Evolutionary conservation across 139 green algal species (phyloP).

Genomic region (Picochlorum sp.): DNA sequence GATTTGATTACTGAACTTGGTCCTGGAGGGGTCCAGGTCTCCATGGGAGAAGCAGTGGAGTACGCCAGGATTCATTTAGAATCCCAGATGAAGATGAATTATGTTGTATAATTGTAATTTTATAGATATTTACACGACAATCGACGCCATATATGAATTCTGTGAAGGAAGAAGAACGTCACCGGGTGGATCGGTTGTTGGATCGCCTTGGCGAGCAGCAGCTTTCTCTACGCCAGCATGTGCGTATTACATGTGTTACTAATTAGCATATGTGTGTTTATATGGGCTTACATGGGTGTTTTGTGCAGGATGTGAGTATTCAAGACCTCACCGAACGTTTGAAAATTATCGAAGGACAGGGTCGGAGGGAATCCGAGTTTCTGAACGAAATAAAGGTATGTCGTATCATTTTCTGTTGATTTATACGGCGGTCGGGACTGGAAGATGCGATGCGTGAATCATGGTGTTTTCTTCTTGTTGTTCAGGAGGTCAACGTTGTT

Average conservation of each 20-base stretch:
- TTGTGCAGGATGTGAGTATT: conserved; percentile 23
- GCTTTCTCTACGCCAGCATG: conserved; percentile 16
- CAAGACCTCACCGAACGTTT: conserved; percentile 16
- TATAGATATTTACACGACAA: too few species aligned
- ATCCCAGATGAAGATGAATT: conserved; percentile 1
- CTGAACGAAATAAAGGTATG: conserved; percentile 6
- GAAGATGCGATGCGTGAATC: neutral
- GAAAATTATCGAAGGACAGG: conserved; percentile 17
- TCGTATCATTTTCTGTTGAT: neutral
- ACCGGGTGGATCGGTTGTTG: conserved; percentile 25
- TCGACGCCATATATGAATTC: too few species aligned
- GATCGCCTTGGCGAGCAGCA: conserved; percentile 19
- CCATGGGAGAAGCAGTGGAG: conserved; percentile 7
- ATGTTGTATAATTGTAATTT: neutral
- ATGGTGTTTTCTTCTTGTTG: neutral
- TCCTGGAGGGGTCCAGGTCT: conserved; percentile 1
- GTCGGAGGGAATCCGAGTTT: conserved; percentile 10
- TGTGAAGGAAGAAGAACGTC: neutral
- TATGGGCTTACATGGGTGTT: neutral
- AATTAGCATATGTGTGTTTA: too few species aligned
- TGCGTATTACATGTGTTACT: neutral
- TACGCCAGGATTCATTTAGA: conserved; percentile 1
- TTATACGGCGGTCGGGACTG: too few species aligned
- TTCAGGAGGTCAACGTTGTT: conserved; percentile 24
- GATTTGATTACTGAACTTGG: conserved; percentile 14